phyloP scores from a whole-genome alignment of 495 filamentous ascomycete species.

The Daldinia grandis region DNA sequence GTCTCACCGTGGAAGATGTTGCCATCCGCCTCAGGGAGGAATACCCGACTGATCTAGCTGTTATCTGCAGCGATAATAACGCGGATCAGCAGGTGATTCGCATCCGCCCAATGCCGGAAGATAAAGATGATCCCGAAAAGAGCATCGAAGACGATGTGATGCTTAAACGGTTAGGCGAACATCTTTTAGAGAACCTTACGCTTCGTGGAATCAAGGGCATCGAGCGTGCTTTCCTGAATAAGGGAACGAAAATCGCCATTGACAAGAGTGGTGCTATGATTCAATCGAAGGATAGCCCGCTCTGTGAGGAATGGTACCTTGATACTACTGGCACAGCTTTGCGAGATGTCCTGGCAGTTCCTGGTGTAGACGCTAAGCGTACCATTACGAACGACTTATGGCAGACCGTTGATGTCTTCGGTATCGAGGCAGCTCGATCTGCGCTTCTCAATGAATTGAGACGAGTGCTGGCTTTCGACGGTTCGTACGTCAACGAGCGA shows the following conservation, averaged over 20 bases:
- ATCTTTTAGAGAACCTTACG: constrained; percentile 88
- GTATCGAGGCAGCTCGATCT: constrained; percentile 91
- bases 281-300: constrained; percentile 70
- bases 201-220: constrained; percentile 90
- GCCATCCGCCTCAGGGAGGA: constrained; percentile 86
- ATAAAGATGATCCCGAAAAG: constrained; percentile 80
- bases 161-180: constrained; percentile 87
- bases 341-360: constrained; percentile 80
- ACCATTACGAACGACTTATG: constrained; percentile 96
- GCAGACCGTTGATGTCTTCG: constrained; percentile 91
- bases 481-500: constrained; percentile 98
- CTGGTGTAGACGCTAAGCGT: constrained; percentile 86
- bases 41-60: constrained; percentile 85
- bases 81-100: constrained; percentile 95
- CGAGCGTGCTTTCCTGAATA: constrained; percentile 90
- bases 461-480: constrained; percentile 92
- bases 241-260: constrained; percentile 69
- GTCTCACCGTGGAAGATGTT: constrained; percentile 89
- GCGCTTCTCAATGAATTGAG: constrained; percentile 88
- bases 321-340: constrained; percentile 92
- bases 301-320: constrained; percentile 91
- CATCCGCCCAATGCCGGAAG: constrained; percentile 80
- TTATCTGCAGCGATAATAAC: constrained; percentile 98
- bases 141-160: constrained; percentile 87
- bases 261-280: constrained; percentile 73